These are phyloP conservation scores for Radiomyces spectabilis DNA, from an alignment of 192 early-diverging fungal species.

Conservation along the genomic window DNA sequence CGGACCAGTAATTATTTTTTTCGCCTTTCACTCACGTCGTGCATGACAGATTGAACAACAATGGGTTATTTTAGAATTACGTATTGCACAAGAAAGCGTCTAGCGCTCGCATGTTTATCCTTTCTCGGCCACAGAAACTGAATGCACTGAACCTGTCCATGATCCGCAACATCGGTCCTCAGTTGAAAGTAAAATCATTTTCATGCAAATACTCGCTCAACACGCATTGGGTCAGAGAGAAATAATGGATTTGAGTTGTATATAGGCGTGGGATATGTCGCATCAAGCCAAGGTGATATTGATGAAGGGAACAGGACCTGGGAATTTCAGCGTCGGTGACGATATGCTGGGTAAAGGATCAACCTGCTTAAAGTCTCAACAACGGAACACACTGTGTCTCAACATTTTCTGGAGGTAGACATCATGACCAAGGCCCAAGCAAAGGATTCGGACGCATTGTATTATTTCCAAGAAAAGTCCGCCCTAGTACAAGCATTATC, in stretches of 20 bases:
- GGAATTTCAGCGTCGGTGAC: slow-evolving; percentile 88
- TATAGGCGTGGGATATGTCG: slow-evolving; percentile 76
- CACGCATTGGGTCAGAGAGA: too few relatives aligned
- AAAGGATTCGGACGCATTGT: slow-evolving; percentile 46
- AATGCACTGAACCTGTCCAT: slow-evolving; percentile 87
- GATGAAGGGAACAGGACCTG: slow-evolving; percentile 61
- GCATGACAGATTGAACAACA: too few relatives aligned
- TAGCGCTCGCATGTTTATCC: slow-evolving; percentile 54
- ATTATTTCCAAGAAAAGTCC: slow-evolving; percentile 92
- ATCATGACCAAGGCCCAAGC: slow-evolving; percentile 37
- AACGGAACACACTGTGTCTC: not conserved
- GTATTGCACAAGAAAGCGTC: slow-evolving; percentile 27
- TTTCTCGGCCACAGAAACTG: slow-evolving; percentile 76
- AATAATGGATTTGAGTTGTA: too few relatives aligned
- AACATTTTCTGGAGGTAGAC: not conserved
- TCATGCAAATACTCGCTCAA: too few relatives aligned
- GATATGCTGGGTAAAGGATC: slow-evolving; percentile 49
- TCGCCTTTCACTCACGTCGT: too few relatives aligned
- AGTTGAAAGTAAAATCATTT: slow-evolving; percentile 74
- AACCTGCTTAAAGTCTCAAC: too few relatives aligned
- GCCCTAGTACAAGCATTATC: slow-evolving; percentile 84
- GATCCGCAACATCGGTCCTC: slow-evolving; percentile 75
- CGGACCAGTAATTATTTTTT: too few relatives aligned
- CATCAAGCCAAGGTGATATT: slow-evolving; percentile 87
- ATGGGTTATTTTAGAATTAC: slow-evolving; percentile 6